Percentiles rank a stretch among this genome's conserved stretches.
phyloP scores from a whole-genome alignment of 2,329 filamentous ascomycete species.

The Trichophyton simii region DNA sequence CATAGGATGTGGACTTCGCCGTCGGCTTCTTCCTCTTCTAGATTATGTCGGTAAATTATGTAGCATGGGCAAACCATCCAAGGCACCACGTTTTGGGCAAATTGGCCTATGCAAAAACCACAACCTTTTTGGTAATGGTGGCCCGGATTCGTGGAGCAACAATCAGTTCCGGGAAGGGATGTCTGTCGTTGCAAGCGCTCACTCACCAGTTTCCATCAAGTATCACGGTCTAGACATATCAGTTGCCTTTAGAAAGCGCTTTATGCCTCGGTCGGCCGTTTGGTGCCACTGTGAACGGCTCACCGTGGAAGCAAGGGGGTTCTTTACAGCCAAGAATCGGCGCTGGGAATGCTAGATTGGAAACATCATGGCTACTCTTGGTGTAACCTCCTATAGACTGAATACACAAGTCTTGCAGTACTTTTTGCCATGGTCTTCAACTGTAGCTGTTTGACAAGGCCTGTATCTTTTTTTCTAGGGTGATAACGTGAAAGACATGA shows the following conservation, averaged over 20 bases:
- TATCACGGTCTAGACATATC: not conserved
- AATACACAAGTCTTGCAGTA: not conserved
- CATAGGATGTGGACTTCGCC: conserved; percentile 30
- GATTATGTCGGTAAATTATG: conserved; percentile 28
- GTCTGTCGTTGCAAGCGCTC: not conserved
- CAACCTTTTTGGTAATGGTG: not conserved
- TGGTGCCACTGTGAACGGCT: not conserved
- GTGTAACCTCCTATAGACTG: not conserved
- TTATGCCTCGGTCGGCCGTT: not conserved
- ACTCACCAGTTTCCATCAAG: not conserved
- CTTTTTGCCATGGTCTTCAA: not conserved
- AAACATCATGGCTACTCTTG: not conserved
- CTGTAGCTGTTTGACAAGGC: not conserved
- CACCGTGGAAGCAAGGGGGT: not conserved
- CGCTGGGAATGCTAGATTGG: not conserved
- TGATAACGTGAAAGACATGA: not conserved
- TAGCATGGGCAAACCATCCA: conserved; percentile 10
- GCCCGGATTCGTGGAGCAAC: conserved; percentile 4
- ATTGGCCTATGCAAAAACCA: conserved; percentile 9
- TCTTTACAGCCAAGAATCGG: conserved; percentile 1
- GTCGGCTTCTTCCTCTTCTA: conserved; percentile 28
- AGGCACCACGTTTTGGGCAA: not conserved
- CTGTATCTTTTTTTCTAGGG: not conserved
- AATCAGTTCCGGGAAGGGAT: not conserved
- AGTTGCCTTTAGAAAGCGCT: not conserved